phyloP scores from a whole-genome alignment of 352 stramenopile genomes.

The Phytophthora crassamura region DNA sequence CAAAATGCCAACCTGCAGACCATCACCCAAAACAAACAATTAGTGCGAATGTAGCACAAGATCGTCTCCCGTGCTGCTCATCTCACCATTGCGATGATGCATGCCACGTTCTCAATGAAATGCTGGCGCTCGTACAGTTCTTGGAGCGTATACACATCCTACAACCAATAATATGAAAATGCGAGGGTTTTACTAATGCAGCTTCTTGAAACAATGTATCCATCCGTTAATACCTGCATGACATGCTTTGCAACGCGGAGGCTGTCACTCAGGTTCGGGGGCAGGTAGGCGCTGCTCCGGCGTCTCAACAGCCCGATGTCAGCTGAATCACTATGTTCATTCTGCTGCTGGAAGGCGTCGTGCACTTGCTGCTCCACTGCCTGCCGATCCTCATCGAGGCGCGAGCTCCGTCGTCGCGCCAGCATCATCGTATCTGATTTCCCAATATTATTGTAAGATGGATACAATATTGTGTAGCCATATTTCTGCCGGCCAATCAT shows the following conservation, averaged over 20 bases:
- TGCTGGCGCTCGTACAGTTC: conserved; percentile 68
- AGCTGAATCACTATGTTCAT: neutral
- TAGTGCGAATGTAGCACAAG: neutral
- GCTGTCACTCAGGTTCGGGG: conserved; percentile 28
- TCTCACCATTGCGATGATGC: conserved; percentile 55
- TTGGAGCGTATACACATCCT: conserved; percentile 74
- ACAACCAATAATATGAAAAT: neutral
- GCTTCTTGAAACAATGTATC: too few species aligned
- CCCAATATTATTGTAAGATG: conserved; percentile 14
- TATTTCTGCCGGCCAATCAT: conserved; percentile 11
- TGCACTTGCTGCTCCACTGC: conserved; percentile 59
- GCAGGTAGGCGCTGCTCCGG: conserved; percentile 57
- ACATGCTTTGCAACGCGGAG: conserved; percentile 63
- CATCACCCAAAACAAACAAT: neutral
- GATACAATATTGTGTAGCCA: conserved; percentile 13
- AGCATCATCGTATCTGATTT: conserved; percentile 34
- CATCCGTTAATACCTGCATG: conserved; percentile 44
- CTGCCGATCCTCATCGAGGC: conserved; percentile 55
- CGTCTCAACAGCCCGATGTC: conserved; percentile 15
- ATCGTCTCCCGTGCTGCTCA: too few species aligned
- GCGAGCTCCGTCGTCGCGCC: conserved; percentile 42
- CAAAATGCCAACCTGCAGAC: conserved; percentile 48
- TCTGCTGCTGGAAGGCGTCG: conserved; percentile 37
- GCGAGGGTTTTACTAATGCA: neutral
- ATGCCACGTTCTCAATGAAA: conserved; percentile 64